Evolutionary conservation across 2,329 filamentous ascomycete genomes (phyloP).

Genomic region (Rutstroemia sp.): DNA sequence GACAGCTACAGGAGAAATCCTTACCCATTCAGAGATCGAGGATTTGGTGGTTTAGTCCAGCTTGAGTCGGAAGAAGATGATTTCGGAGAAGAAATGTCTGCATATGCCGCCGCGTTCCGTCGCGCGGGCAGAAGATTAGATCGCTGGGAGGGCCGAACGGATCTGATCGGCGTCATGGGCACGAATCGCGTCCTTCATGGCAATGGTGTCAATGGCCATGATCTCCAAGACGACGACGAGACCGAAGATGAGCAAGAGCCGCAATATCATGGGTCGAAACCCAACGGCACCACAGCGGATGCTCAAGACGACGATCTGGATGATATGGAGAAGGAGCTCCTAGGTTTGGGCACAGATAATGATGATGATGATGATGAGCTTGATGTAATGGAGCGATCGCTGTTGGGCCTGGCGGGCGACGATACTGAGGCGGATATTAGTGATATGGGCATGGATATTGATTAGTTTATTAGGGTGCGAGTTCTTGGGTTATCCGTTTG

Average conservation of each 20-base stretch:
- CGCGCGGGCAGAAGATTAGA: conserved; percentile 57
- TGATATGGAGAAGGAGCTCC: conserved; percentile 46
- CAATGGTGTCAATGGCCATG: conserved; percentile 19
- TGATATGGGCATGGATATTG: conserved; percentile 26
- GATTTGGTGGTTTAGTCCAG: conserved; percentile 57
- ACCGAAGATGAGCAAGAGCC: conserved; percentile 31
- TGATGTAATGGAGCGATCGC: conserved; percentile 39
- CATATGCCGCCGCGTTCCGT: conserved; percentile 59
- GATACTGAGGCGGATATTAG: conserved; percentile 29
- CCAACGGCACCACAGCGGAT: conserved; percentile 26
- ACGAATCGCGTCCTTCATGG: conserved; percentile 22
- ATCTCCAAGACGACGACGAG: conserved; percentile 24
- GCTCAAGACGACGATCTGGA: conserved; percentile 42
- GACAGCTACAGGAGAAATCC: conserved; percentile 38
- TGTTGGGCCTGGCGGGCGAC: conserved; percentile 26
- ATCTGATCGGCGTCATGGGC: conserved; percentile 25
- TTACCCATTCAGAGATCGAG: conserved; percentile 44
- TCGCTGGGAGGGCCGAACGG: conserved; percentile 53
- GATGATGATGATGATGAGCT: conserved; percentile 37
- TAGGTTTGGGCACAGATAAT: conserved; percentile 39
- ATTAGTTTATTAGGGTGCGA: no score
- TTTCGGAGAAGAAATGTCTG: conserved; percentile 66
- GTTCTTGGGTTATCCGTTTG: background rate
- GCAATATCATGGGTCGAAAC: conserved; percentile 27
- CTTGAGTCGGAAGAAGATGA: conserved; percentile 59